Percentiles rank a stretch among this genome's conserved stretches.
These are phyloP conservation scores for Pythium plurisporium DNA, from an alignment of 352 stramenopile species.

Conservation along the genomic window DNA sequence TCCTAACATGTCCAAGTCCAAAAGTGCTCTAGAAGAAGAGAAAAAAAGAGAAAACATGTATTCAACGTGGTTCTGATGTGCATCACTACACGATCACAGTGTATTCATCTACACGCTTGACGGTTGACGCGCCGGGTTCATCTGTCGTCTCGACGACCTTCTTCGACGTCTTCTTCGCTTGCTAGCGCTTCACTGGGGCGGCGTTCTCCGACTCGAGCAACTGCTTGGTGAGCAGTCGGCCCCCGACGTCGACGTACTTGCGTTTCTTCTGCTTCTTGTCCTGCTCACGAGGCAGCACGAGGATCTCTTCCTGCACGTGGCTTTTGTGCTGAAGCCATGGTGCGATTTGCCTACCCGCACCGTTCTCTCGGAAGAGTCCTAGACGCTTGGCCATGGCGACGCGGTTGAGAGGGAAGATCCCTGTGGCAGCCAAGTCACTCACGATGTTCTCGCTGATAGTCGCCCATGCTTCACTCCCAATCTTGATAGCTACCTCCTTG, in stretches of 20 bases:
- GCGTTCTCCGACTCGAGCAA: too few species aligned
- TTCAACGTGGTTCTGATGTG: too few species aligned
- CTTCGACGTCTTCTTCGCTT: neutral
- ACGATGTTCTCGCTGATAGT: constrained; percentile 2
- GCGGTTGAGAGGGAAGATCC: neutral
- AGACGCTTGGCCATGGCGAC: neutral
- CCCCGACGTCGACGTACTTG: neutral
- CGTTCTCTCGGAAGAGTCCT: neutral
- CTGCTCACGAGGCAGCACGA: neutral
- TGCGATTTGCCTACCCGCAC: neutral
- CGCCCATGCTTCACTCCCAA: neutral
- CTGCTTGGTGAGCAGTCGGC: neutral
- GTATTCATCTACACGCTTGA: too few species aligned
- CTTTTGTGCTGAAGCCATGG: neutral
- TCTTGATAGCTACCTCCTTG: constrained; percentile 1
- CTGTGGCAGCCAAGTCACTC: neutral
- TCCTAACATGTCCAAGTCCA: too few species aligned
- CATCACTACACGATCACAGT: too few species aligned
- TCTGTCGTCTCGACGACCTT: neutral
- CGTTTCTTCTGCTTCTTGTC: neutral
- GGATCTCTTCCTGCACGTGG: neutral
- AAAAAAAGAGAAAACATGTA: too few species aligned
- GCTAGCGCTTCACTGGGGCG: too few species aligned
- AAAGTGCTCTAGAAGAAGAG: too few species aligned
- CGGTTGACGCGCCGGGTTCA: neutral